Conservation (phyloP, 805 yeast species). For the Komagataella ulmi region DNA sequence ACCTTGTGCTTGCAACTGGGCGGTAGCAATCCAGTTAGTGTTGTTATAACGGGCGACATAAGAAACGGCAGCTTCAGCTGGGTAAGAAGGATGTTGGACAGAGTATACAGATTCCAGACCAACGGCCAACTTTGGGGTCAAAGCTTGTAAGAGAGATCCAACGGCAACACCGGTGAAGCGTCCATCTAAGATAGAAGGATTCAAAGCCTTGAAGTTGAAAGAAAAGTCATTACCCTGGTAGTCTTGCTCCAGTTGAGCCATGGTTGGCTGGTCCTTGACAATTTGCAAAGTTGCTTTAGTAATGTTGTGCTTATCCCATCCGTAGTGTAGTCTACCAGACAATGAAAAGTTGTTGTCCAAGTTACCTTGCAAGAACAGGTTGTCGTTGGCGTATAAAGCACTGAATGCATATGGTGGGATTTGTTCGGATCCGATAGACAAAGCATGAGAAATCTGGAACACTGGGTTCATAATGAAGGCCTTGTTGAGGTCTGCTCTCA, state of each 20-base stretch:
- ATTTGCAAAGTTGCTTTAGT: slow-evolving; percentile 83
- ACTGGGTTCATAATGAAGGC: slow-evolving; percentile 85
- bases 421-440: slow-evolving; percentile 73
- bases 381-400: slow-evolving; percentile 80
- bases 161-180: slow-evolving; percentile 85
- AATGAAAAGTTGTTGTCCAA: slow-evolving; percentile 77
- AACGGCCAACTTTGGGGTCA: slow-evolving; percentile 70
- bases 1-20: slow-evolving; percentile 90
- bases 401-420: slow-evolving; percentile 87
- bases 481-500: slow-evolving; percentile 92
- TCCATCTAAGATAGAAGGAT: slow-evolving; percentile 70
- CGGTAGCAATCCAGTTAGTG: slow-evolving; percentile 86
- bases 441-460: slow-evolving; percentile 93
- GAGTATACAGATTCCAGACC: slow-evolving; percentile 93
- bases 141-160: slow-evolving; percentile 80
- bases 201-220: slow-evolving; percentile 78
- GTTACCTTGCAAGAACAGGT: slow-evolving; percentile 80
- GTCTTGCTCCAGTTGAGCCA: slow-evolving; percentile 95
- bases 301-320: slow-evolving; percentile 70
- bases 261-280: slow-evolving; percentile 79
- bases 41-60: slow-evolving; percentile 84
- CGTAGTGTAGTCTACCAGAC: slow-evolving; percentile 82
- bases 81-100: slow-evolving; percentile 37
- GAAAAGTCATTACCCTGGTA: slow-evolving; percentile 83
- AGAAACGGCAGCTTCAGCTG: slow-evolving; percentile 86